phyloP scores from a whole-genome alignment of 257 asterid genomes.

The Ilex asprella region DNA sequence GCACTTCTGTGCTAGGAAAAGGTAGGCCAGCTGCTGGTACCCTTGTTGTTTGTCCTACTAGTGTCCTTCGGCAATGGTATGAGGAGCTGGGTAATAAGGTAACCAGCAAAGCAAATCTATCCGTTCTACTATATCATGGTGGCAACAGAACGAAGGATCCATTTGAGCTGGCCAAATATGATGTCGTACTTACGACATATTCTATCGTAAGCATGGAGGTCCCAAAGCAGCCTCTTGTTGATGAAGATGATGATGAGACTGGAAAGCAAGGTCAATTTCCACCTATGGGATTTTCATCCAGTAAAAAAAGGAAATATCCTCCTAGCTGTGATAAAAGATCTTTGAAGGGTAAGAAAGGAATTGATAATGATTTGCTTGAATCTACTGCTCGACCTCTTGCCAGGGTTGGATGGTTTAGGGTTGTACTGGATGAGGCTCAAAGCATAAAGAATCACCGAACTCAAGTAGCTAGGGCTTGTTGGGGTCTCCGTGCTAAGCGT shows the following conservation, averaged over 20 bases:
- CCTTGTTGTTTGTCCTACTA: constrained; percentile 94
- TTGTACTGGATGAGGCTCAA: constrained; percentile 96
- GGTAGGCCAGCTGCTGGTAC: constrained; percentile 94
- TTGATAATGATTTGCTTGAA: constrained; percentile 47
- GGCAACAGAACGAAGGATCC: constrained; percentile 88
- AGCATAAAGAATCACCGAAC: constrained; percentile 94
- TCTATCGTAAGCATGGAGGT: constrained; percentile 98
- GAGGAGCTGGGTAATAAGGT: constrained; percentile 90
- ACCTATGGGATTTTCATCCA: constrained; percentile 32
- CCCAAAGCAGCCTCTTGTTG: constrained; percentile 88
- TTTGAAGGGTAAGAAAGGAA: constrained; percentile 54
- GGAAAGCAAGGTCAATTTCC: constrained; percentile 27
- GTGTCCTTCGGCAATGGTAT: constrained; percentile 96
- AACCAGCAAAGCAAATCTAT: constrained; percentile 68
- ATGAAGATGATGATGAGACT: constrained; percentile 56
- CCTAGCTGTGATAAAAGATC: constrained; percentile 43
- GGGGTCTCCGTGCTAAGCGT: constrained; percentile 99
- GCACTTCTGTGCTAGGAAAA: constrained; percentile 35
- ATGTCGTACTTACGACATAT: constrained; percentile 93
- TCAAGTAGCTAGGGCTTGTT: constrained; percentile 96
- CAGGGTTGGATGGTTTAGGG: constrained; percentile 97
- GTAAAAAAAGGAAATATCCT: constrained; percentile 57
- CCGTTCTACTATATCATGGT: constrained; percentile 85
- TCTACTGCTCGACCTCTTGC: constrained; percentile 78
- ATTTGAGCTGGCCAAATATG: constrained; percentile 75